A percentile compares a stretch with the other conserved stretches of the same genome.
phyloP scores from a whole-genome alignment of 1,139 yeast species.

The Debaryomycetaceae sp. region DNA sequence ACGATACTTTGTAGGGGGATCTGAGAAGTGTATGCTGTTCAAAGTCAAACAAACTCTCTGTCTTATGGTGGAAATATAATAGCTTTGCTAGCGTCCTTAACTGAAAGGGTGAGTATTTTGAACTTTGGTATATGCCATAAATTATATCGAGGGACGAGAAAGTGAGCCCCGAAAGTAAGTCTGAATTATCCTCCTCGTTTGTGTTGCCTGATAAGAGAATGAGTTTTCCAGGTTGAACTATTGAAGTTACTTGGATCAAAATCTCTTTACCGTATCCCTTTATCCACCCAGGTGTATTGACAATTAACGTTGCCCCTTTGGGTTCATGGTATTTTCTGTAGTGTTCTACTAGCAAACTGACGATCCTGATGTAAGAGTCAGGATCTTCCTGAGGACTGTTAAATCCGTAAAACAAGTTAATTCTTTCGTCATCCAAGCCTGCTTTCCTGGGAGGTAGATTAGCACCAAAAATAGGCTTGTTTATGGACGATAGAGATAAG shows the following conservation, averaged over 20 bases:
- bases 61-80: conserved; percentile 46
- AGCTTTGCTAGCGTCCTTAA: conserved; percentile 50
- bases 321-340: conserved; percentile 25
- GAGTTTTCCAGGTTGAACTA: conserved; percentile 54
- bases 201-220: conserved; percentile 29
- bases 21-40: conserved; percentile 39
- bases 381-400: conserved; percentile 74
- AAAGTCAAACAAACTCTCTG: conserved; percentile 40
- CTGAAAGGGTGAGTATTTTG: conserved; percentile 49
- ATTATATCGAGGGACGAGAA: conserved; percentile 17
- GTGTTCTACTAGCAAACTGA: conserved; percentile 38
- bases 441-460: conserved; percentile 13
- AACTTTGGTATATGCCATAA: conserved; percentile 28
- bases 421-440: conserved; percentile 11
- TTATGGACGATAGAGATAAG: conserved; percentile 42
- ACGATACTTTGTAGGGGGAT: conserved; percentile 53
- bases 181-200: conserved; percentile 22
- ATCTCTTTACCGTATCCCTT: conserved; percentile 82
- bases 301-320: conserved; percentile 46
- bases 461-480: conserved; percentile 25
- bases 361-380: conserved; percentile 44
- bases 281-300: conserved; percentile 93
- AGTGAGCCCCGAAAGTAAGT: conserved; percentile 20
- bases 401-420: conserved; percentile 62
- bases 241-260: conserved; percentile 44